phyloP scores from a whole-genome alignment of 768 basidiomycete species.

The Boletellus ananiceps region DNA sequence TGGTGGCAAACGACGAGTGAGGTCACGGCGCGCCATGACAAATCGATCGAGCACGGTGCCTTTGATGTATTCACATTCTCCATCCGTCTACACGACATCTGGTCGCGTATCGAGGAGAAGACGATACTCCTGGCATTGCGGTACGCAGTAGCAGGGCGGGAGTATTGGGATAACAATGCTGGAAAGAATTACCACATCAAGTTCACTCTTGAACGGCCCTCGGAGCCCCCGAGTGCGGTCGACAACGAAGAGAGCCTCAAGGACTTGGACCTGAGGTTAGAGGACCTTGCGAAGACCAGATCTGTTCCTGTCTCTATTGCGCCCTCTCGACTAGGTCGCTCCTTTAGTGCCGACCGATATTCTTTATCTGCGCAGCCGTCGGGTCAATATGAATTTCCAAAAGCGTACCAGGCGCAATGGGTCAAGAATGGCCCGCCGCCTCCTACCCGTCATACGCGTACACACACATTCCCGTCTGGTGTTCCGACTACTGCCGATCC shows the following conservation, averaged over 20 bases:
- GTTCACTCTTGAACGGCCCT: conserved; percentile 41
- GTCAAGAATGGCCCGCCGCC: conserved; percentile 5
- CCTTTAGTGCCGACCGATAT: conserved; percentile 28
- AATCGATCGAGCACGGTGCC: conserved; percentile 32
- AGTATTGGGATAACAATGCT: conserved; percentile 91
- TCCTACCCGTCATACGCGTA: conserved; percentile 32
- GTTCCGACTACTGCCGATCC: conserved; percentile 33
- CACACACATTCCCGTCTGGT: conserved; percentile 45
- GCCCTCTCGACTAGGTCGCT: conserved; percentile 14
- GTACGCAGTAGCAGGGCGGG: conserved; percentile 62
- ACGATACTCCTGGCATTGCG: conserved; percentile 75
- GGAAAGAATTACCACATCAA: conserved; percentile 74
- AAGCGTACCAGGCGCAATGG: conserved; percentile 43
- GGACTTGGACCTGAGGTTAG: conserved; percentile 62
- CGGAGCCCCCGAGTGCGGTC: conserved; percentile 27
- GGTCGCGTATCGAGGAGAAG: conserved; percentile 77
- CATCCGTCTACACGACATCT: conserved; percentile 73
- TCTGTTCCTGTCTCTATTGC: conserved; percentile 16
- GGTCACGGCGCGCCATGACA: conserved; percentile 69
- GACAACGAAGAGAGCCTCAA: conserved; percentile 45
- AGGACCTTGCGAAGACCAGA: conserved; percentile 49
- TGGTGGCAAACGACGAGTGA: conserved; percentile 96
- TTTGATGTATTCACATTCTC: conserved; percentile 76
- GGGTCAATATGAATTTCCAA: conserved; percentile 54
- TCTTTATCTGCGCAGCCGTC: conserved; percentile 35